Base-by-base conservation (phyloP, 495 filamentous ascomycete species). In the Hyaloscypha variabilis region DNA sequence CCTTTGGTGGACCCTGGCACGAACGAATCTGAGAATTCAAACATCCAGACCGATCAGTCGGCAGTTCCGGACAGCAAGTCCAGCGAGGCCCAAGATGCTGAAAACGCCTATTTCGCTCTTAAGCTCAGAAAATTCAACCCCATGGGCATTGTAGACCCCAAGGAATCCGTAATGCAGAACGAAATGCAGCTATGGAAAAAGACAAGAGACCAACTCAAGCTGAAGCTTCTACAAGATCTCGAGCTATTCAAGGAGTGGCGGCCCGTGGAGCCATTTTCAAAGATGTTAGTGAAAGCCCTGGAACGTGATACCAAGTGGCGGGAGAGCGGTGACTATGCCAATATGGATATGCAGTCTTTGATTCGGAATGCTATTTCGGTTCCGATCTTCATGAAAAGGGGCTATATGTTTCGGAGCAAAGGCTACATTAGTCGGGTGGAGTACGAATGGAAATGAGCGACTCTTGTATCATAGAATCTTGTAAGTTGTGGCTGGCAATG, bases 221-320 rank as follows among this genome's bases (percentile, higher is more conserved):
- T 21, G 6, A 29, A 30, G 11, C 29, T 21, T 11, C 8, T 58
- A 1, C 26, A 31, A 31, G 29, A 46, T 46, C 39, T 46, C 3
- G 39, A 34, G 24, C n/a, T 61, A 2, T 64, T 57, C 13, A 36
- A 57, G 17, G 11, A 49, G 1, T 60, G 54, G 55, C n/a, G 17
- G 4, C 66, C 66, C n/a, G 19, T 34, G 14, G 29, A 14, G n/a
- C 56, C 61, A 24, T 57, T 68, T 23, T 17, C 21, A 21, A 55
- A 68, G 24, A 55, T 60, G 42, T 46, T 68, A 23, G 34, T 21
- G 13, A 26, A 55, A 29, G 66, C 66, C 8, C 56, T 25, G 23
- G 39, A 64, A 21, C 25, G 23, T 6, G 66, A 68, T 51, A 31
- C 28, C 26, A 13, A 23, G 17, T 67, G 65, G 65, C 57, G 46